Evolutionary conservation across 2,329 filamentous ascomycete genomes (phyloP).

Genomic region (Penicillium rolfsii): DNA sequence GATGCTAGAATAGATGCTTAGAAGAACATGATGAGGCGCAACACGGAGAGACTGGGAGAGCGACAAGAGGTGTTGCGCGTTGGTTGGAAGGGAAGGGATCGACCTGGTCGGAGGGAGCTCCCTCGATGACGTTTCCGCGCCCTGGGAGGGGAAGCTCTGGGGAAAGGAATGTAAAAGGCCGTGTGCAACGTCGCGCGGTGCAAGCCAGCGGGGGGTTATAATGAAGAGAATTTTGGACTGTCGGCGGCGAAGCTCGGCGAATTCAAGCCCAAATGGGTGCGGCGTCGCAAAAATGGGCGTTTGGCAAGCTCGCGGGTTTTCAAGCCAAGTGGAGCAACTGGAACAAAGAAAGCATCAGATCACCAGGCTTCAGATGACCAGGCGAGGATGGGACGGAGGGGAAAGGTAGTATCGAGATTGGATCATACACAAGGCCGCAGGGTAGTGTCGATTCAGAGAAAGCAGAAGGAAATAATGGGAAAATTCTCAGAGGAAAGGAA

Average conservation of each 20-base stretch:
- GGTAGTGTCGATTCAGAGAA: too few species aligned
- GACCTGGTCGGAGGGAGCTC: background rate
- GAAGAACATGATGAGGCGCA: background rate
- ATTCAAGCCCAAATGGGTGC: background rate
- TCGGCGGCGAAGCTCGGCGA: slow-evolving; percentile 2
- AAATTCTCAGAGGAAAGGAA: background rate
- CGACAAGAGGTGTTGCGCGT: background rate
- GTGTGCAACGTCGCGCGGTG: slow-evolving; percentile 6
- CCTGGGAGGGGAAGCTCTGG: background rate
- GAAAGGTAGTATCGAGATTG: slow-evolving; percentile 13
- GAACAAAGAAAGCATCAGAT: slow-evolving; percentile 25
- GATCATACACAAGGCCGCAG: background rate
- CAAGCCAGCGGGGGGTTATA: background rate
- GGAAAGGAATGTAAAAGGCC: slow-evolving; percentile 3
- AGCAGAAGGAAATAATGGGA: background rate
- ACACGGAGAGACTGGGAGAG: background rate
- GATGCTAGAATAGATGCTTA: slow-evolving; percentile 9
- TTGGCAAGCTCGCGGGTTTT: slow-evolving; percentile 11
- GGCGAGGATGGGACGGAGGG: slow-evolving; percentile 1
- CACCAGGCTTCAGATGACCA: slow-evolving; percentile 5
- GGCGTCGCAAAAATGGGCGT: slow-evolving; percentile 23
- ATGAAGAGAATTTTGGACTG: background rate
- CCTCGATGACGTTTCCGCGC: slow-evolving; percentile 3
- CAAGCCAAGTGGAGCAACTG: slow-evolving; percentile 23
- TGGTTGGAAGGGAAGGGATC: too few species aligned